Base-by-base conservation (phyloP, 2,329 filamentous ascomycete species). In the Sarocladium strictum region DNA sequence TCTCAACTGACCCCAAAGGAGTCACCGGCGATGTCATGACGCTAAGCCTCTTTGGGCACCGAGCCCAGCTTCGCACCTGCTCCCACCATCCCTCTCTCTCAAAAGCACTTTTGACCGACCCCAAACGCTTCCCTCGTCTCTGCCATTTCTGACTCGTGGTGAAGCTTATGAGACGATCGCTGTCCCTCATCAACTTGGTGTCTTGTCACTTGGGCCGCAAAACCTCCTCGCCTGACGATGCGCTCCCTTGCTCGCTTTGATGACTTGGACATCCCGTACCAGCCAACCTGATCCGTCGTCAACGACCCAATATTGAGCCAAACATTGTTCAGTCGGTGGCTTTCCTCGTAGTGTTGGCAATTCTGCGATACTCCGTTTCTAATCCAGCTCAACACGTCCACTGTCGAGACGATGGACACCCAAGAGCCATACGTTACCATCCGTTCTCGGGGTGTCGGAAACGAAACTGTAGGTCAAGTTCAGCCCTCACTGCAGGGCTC, bases 341-440 rank as follows among this genome's bases (percentile, higher is more conserved):
- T 32, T 12, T 32, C 12, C 29, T 32, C 29, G 6, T 6, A 6
- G 29, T 7, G 7, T 32, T 32, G 29, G 12, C 7, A 12, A 32
- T 12, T 6, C 29, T 32, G 29, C 29, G 12, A 32, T 12, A 7
- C 12, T 12, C 12, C 29, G 12, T 32, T 12, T 32, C 12, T 43
- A 9, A 21, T 23, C 21, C 40, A 24, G 10, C 43, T n/a, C 29
- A 11, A 15, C 29, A 3, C 4, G 24, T n/a, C n/a, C n/a, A n/a
- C n/a, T n/a, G n/a, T n/a, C 5, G 29, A 26, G n/a, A 17, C 17
- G 3, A 77, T 77, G 74, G 67, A 67, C 55, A 70, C 74, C 54
- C 67, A 71, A 45, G 69, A 71, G 57, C 73, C 77, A 15, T 83
- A 81, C 62, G 70, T 80, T 55, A 79, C 78, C 41, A 76, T 82